Base-by-base conservation (phyloP, 768 basidiomycete species). In the Xerocomus potaroensis region DNA sequence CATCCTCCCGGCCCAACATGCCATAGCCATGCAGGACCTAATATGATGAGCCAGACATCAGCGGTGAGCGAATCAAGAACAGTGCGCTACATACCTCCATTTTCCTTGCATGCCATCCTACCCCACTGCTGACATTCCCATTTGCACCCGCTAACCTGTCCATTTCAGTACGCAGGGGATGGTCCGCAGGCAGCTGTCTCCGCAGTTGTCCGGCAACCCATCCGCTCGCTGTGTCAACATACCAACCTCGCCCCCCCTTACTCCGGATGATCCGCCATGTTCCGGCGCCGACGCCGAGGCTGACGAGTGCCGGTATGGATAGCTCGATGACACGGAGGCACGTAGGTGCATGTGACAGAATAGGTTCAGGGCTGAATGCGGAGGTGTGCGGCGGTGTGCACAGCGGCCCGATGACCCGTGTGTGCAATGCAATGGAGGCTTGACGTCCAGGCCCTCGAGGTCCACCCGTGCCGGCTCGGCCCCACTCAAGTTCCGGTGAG, bases 61-160 rank as follows among this genome's bases (percentile, higher is more conserved):
- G 27, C 24, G 15, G 11, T 21, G 22, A 22, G 45, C 16, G 27
- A 49, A 15, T 16, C 40, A 34, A 9, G 6, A 51, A 29, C 4
- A 5, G 15, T 39, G 50, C 21, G n/a, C 31, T n/a, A 69, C 84
- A 47, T 57, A 91, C 89, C 80, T 96, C 93, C 90, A 96, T 92
- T 71, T 99, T 99, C 48, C 94, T 72, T 18, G 89, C 83, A 68
- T 96, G 92, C 93, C 94, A 98, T 1, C 95, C 95, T 5, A 95
- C 80, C 4, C 86, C 87, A 58, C 86, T 90, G 62, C 77, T 86
- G n/a, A 95, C 91, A 58, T 90, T 89, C 8, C 92, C 91, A 53
- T 90, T 88, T 5, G 87, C 83, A 47, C 83, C 75, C 9, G 89
- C 82, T 18, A 96, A 70, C 43, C 77, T 74, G 53, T 81, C 78